Evolutionary conservation across 345 rosid species (phyloP), one percentile per base, ranked within the genome.

Genomic region (Salix viminalis): DNA sequence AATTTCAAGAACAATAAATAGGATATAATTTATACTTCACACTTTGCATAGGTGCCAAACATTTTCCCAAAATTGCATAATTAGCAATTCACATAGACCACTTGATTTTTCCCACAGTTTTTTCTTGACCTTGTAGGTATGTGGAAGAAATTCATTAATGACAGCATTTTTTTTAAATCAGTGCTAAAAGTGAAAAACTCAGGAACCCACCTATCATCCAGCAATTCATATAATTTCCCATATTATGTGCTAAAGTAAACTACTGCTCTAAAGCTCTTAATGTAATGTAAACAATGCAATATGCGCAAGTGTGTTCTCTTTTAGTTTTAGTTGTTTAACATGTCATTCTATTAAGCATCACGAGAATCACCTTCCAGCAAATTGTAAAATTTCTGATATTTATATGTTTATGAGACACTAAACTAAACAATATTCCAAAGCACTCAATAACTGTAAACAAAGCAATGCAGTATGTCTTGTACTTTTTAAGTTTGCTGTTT

Each of bases 1-100:
- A 83, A 74, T 69, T 69, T 34, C 67, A 69, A 75, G 61, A 19
- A 30, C 21, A 36, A 36, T 12, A 36, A 13, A 61, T 37, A 24
- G 16, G 32, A 76, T 37, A 16, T 23, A 58, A 37, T 5, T 12
- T 36, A 24, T 41, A 19, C 15, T 71, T 71, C 2, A 56, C 18
- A 72, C 62, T 37, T 26, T 12, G 12, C 50, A 54, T 10, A 66
- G 32, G 23, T 39, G 37, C 74, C 46, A 41, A 46, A 46, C 36
- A 18, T 7, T 41, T 32, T 60, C 64, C 34, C 36, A 64, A 52
- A 14, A 48, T 71, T 71, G 26, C 39, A 52, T 46, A 18, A 1
- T 52, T 30, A 32, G 21, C 65, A 52, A 64, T 70, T 50, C 52
- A 26, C 37, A 24, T 46, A 19, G 32, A 46, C 58, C 18, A 18